Evolutionary conservation across 2,329 filamentous ascomycete genomes (phyloP).

Genomic region (Trichoderma sp.): DNA sequence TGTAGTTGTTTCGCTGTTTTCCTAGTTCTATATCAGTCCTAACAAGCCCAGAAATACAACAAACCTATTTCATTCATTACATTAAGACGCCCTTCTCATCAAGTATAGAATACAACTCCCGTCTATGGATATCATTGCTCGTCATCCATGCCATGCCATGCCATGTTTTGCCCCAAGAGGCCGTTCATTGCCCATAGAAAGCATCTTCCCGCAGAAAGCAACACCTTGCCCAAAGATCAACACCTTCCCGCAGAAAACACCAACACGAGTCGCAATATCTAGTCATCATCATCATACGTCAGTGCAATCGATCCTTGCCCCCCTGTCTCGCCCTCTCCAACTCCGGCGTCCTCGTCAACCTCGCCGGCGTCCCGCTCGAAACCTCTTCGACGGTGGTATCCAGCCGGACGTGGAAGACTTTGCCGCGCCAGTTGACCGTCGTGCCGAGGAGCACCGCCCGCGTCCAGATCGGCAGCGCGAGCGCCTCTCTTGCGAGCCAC

Average conservation of each 20-base stretch:
- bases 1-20: neutral
- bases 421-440: constrained; percentile 85
- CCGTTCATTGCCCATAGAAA: neutral
- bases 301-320: constrained; percentile 37
- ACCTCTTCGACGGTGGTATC: constrained; percentile 74
- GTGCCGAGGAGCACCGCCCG: constrained; percentile 88
- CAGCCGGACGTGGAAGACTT: constrained; percentile 75
- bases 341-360: constrained; percentile 31
- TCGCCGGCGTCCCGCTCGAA: constrained; percentile 16
- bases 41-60: neutral
- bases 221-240: neutral
- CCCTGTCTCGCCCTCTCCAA: constrained; percentile 32
- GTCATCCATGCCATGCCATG: neutral
- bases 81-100: constrained; percentile 12
- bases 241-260: neutral
- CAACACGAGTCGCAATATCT: neutral
- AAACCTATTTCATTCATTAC: neutral
- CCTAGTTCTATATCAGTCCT: neutral
- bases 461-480: constrained; percentile 87
- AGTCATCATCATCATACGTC: neutral
- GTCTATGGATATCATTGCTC: constrained; percentile 3
- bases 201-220: neutral
- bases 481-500: constrained; percentile 80
- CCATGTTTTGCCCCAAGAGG: neutral
- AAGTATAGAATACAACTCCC: neutral